phyloP scores from a whole-genome alignment of 139 green algal genomes.

The Marvania coccoides region DNA sequence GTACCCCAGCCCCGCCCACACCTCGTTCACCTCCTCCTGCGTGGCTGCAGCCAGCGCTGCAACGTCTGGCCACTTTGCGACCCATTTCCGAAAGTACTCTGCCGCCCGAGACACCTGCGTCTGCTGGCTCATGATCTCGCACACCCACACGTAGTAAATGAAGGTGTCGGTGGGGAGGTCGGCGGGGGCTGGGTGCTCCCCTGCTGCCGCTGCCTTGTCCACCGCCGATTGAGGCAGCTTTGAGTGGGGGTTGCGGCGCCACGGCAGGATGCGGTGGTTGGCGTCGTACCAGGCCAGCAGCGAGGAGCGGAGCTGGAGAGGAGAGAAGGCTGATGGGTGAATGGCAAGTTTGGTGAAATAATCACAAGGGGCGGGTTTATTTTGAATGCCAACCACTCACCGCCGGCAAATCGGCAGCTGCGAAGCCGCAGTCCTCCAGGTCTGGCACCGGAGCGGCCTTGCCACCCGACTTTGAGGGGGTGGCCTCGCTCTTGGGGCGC shows the following conservation, averaged over 20 bases:
- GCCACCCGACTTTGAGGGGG: not conserved
- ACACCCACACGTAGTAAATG: slow-evolving; percentile 82
- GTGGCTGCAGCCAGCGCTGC: slow-evolving; percentile 58
- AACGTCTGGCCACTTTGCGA: slow-evolving; percentile 79
- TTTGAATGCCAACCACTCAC: slow-evolving; percentile 6
- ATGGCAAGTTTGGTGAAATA: not conserved
- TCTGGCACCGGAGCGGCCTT: not conserved
- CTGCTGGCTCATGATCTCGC: slow-evolving; percentile 96
- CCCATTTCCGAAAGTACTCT: slow-evolving; percentile 63
- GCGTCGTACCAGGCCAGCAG: slow-evolving; percentile 89
- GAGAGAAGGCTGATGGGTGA: not conserved
- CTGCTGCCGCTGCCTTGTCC: slow-evolving; percentile 7
- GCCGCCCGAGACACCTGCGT: slow-evolving; percentile 56
- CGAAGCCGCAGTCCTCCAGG: slow-evolving; percentile 9
- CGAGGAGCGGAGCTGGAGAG: slow-evolving; percentile 19
- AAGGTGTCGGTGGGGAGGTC: slow-evolving; percentile 57
- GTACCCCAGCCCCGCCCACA: slow-evolving; percentile 94
- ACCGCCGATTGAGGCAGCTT: not conserved
- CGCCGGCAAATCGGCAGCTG: not conserved
- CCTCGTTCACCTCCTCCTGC: slow-evolving; percentile 80
- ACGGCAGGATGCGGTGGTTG: slow-evolving; percentile 79
- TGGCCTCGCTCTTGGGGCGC: not conserved
- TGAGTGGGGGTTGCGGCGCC: slow-evolving; percentile 70
- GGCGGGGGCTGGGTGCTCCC: slow-evolving; percentile 14
- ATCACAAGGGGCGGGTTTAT: no score